Evolutionary conservation across 345 rosid genomes (phyloP).

Genomic region (Carallia brachiata): DNA sequence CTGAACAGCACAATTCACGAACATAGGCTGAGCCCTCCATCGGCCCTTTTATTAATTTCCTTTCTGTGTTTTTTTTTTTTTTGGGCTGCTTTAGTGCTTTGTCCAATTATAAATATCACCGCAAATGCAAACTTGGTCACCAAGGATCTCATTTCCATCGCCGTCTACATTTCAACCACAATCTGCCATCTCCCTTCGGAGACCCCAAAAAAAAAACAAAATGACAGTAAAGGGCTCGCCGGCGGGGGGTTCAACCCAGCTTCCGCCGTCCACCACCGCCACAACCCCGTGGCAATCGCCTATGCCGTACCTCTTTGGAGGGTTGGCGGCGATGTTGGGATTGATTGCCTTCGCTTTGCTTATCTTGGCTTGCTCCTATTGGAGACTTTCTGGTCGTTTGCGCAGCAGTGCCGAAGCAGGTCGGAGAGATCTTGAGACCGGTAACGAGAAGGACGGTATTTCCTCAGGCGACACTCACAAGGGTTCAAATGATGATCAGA

Average conservation of each 20-base stretch:
- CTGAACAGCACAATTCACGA: no score
- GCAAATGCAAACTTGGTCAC: slow-evolving; percentile 1
- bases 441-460: slow-evolving; percentile 5
- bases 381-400: slow-evolving; percentile 67
- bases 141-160: not conserved
- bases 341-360: slow-evolving; percentile 85
- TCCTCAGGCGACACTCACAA: not conserved
- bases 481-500: slow-evolving; percentile 23
- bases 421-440: slow-evolving; percentile 13
- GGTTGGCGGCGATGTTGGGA: slow-evolving; percentile 92
- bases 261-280: no score
- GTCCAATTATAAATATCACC: slow-evolving; percentile 32
- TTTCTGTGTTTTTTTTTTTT: no score
- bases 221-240: slow-evolving; percentile 15
- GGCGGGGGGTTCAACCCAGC: slow-evolving; percentile 12
- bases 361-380: slow-evolving; percentile 88
- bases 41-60: no score
- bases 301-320: slow-evolving; percentile 90
- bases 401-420: slow-evolving; percentile 1
- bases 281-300: slow-evolving; percentile 90
- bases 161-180: not conserved
- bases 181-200: not conserved
- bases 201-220: slow-evolving; percentile 12
- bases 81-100: not conserved
- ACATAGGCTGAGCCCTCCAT: no score